Evolutionary conservation across 331 rosid species (phyloP).

Genomic region (Malus hybrid): DNA sequence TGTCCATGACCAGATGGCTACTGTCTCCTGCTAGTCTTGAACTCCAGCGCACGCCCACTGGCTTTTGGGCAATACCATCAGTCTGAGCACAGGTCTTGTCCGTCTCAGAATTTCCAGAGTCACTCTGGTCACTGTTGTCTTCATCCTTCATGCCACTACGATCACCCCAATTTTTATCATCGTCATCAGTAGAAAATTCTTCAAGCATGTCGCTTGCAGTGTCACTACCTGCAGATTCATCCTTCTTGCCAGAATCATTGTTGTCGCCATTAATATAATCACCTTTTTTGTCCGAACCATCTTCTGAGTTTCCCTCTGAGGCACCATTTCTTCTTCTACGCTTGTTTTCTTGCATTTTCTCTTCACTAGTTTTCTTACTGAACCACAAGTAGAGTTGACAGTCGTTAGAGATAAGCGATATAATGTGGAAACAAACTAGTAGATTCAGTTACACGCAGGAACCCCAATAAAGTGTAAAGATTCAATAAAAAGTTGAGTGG

Average conservation of each 20-base stretch:
- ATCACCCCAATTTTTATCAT: slow-evolving; percentile 10
- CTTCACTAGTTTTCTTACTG: slow-evolving; percentile 31
- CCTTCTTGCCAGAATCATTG: background rate
- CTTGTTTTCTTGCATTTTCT: slow-evolving; percentile 25
- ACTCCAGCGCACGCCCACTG: slow-evolving; percentile 36
- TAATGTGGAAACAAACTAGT: background rate
- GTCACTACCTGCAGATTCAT: slow-evolving; percentile 28
- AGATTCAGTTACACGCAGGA: background rate
- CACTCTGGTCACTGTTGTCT: slow-evolving; percentile 15
- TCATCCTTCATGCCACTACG: background rate
- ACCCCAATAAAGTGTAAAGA: background rate
- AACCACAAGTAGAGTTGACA: background rate
- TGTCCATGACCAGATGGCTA: slow-evolving; percentile 29
- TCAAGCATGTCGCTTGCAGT: slow-evolving; percentile 12
- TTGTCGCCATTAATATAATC: slow-evolving; percentile 19
- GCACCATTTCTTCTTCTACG: slow-evolving; percentile 7
- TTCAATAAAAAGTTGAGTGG: background rate
- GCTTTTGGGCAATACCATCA: background rate
- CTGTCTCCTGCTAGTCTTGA: slow-evolving; percentile 39
- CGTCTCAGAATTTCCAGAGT: slow-evolving; percentile 24
- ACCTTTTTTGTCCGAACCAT: slow-evolving; percentile 14
- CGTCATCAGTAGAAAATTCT: slow-evolving; percentile 23
- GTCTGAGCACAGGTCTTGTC: slow-evolving; percentile 25
- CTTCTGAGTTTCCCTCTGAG: slow-evolving; percentile 36
- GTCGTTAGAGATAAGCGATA: background rate